phyloP scores from a whole-genome alignment of 768 basidiomycete species.

The Macrolepiota fuliginosa region DNA sequence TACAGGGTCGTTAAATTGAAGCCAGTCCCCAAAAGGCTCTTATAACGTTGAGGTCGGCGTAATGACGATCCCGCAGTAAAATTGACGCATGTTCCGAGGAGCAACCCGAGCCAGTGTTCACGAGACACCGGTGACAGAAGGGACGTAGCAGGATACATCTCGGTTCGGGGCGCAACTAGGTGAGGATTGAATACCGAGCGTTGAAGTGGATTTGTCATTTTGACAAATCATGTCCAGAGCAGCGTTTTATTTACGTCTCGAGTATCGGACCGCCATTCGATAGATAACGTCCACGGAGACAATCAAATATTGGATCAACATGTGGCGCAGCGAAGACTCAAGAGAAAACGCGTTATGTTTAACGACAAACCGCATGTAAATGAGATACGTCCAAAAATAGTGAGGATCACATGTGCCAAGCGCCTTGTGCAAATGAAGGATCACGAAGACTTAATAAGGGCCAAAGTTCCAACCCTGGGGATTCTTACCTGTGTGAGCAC shows the following conservation, averaged over 20 bases:
- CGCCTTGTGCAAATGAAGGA: not conserved
- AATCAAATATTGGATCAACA: not conserved
- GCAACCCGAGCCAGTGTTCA: not conserved
- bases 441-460: slow-evolving; percentile 1
- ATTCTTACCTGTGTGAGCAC: not conserved
- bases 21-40: not conserved
- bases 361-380: not conserved
- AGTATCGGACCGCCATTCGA: not conserved
- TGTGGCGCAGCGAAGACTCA: not conserved
- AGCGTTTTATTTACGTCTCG: not conserved
- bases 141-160: not conserved
- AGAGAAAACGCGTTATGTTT: not conserved
- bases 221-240: not conserved
- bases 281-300: not conserved
- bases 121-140: not conserved
- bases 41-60: not conserved
- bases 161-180: not conserved
- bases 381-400: slow-evolving; percentile 1
- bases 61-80: not conserved
- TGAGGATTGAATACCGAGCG: too few relatives aligned
- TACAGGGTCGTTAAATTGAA: not conserved
- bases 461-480: not conserved
- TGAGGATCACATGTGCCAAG: slow-evolving; percentile 4
- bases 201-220: too few relatives aligned
- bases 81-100: not conserved